A percentile compares a stretch with the other conserved stretches of the same genome.
Evolutionary conservation across 441 rosid species (phyloP).

Genomic region (Populus hybrid): DNA sequence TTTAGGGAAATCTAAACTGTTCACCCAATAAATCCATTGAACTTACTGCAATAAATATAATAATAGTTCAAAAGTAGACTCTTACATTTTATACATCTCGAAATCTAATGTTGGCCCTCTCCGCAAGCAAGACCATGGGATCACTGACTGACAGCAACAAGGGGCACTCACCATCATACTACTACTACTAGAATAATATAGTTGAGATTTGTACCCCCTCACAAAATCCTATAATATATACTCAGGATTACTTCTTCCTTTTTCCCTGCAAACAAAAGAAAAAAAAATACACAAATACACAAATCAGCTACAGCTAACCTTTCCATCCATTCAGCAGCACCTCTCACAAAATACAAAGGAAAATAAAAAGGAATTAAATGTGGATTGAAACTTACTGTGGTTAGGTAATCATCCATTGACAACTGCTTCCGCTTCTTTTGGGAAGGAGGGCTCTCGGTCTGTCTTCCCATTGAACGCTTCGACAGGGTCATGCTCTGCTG

Average conservation of each 20-base stretch:
- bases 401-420: conserved; percentile 76
- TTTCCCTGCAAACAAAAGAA: conserved; percentile 50
- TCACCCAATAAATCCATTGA: no score
- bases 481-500: conserved; percentile 78
- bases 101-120: background rate
- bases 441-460: conserved; percentile 66
- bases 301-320: background rate
- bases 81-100: background rate
- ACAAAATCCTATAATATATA: background rate
- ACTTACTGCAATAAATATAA: background rate
- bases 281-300: no score
- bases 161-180: background rate
- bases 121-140: background rate
- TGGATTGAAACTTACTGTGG: conserved; percentile 45
- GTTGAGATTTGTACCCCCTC: background rate
- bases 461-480: conserved; percentile 67
- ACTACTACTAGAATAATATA: no score
- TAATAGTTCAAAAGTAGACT: no score
- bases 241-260: conserved; percentile 59
- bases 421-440: conserved; percentile 76
- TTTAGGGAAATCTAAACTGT: background rate
- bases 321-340: background rate
- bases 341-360: background rate
- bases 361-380: background rate
- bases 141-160: background rate